A percentile compares a stretch with the other conserved stretches of the same genome.
These are phyloP conservation scores for Aspergillus mulundensis DNA, from an alignment of 495 filamentous ascomycete genomes.

Conservation along the genomic window DNA sequence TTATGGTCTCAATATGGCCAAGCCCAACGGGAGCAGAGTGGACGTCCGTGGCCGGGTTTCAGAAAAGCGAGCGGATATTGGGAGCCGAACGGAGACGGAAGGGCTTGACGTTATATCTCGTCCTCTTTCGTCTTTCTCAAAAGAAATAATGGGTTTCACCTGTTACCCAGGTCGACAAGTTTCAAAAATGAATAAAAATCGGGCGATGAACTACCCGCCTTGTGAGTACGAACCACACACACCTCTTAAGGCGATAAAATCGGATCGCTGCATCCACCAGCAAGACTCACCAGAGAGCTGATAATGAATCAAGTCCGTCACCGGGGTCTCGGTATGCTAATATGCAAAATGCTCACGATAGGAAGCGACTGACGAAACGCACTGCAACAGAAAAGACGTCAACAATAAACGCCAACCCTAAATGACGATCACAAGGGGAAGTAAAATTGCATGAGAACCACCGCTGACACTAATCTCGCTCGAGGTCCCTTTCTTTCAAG, in stretches of 20 bases:
- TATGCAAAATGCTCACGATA: slow-evolving; percentile 30
- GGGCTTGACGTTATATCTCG: slow-evolving; percentile 20
- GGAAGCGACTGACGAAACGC: slow-evolving; percentile 22
- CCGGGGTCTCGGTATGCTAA: slow-evolving; percentile 28
- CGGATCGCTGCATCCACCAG: slow-evolving; percentile 36
- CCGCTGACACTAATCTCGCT: slow-evolving; percentile 32
- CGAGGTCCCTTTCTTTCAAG: slow-evolving; percentile 22
- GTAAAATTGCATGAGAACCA: slow-evolving; percentile 17
- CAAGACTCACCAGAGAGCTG: slow-evolving; percentile 30
- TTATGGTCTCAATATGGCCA: slow-evolving; percentile 6
- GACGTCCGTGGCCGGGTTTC: slow-evolving; percentile 14
- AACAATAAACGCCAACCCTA: slow-evolving; percentile 37
- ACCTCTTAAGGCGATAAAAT: slow-evolving; percentile 13
- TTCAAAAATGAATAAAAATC: slow-evolving; percentile 14
- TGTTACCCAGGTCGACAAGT: slow-evolving; percentile 8
- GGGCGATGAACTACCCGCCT: slow-evolving; percentile 29
- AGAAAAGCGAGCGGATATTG: slow-evolving; percentile 10
- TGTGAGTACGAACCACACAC: slow-evolving; percentile 32
- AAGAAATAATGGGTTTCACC: slow-evolving; percentile 13
- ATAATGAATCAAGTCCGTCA: slow-evolving; percentile 15
- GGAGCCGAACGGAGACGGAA: slow-evolving; percentile 23
- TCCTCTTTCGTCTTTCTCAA: slow-evolving; percentile 10
- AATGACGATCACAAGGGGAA: slow-evolving; percentile 14
- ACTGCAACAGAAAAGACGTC: slow-evolving; percentile 26
- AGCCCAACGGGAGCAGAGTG: slow-evolving; percentile 9